Evolutionary conservation across 805 yeast genomes (phyloP), one percentile per base, ranked within the genome.

Genomic region (Candida methanosorbosa): DNA sequence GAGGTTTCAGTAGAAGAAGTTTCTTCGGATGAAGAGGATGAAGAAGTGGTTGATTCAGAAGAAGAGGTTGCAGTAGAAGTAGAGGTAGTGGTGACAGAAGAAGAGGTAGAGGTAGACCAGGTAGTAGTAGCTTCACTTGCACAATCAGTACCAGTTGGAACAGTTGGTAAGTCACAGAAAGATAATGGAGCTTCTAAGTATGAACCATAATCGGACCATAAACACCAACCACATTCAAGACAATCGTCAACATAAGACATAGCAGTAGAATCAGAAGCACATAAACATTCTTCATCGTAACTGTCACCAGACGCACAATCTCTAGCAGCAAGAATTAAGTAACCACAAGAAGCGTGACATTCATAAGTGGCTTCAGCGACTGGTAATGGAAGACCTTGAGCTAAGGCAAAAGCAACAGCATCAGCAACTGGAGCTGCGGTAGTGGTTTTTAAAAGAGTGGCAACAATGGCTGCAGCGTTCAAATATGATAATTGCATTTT

Each of bases 181-280:
- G 44, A 52, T 27, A 61, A 43, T 16, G 64, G 55, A 11, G 41
- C 26, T 17, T 50, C 37, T 34, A 60, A 50, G 44, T 43, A 60
- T 1, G 39, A 33, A 28, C 62, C 58, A 43, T 61, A 61, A 44
- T 60, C 56, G 32, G 38, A 38, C 65, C 65, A 61, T 40, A 61
- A 41, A 35, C 63, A 57, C 63, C 66, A 60, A 30, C 64, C 66
- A 56, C 66, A 61, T 33, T 48, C 59, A 43, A 61, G 49, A 49
- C 66, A 61, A 8, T 43, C 40, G 12, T 44, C 42, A 40, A 59
- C 59, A 29, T 48, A 42, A 9, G 35, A 24, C 30, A 47, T 13
- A 50, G 60, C 60, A 5, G 38, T 19, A 25, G 57, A 32, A 25
- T 32, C 59, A 1, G 37, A 30, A 12, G 45, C 31, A 56, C 66